phyloP scores from a whole-genome alignment of 257 asterid genomes.

The Pogostemon cablin region DNA sequence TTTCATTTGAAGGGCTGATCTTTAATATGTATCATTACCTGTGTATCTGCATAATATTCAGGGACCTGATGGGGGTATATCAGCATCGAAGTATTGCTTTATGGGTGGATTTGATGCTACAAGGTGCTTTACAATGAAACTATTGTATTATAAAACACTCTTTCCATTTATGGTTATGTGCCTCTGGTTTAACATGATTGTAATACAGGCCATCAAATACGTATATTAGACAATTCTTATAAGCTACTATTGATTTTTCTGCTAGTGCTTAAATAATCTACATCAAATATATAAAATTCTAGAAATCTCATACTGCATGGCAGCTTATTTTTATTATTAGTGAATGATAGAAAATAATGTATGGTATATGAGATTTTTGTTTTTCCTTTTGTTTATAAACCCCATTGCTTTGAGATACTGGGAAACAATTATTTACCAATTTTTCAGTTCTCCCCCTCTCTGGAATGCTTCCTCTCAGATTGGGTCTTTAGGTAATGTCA shows the following conservation, averaged over 20 bases:
- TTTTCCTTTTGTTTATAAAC: neutral
- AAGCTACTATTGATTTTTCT: neutral
- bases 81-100: conserved; percentile 93
- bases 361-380: neutral
- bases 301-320: neutral
- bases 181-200: conserved; percentile 24
- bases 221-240: conserved; percentile 6
- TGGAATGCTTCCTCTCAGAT: neutral
- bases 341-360: neutral
- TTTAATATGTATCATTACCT: conserved; percentile 26
- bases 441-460: neutral
- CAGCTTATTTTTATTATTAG: neutral
- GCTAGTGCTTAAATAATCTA: conserved; percentile 9
- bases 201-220: conserved; percentile 9
- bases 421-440: neutral
- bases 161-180: neutral
- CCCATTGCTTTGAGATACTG: conserved; percentile 9
- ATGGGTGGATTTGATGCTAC: conserved; percentile 99
- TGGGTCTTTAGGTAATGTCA: conserved; percentile 10
- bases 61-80: conserved; percentile 99
- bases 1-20: conserved; percentile 31
- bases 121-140: conserved; percentile 57
- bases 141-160: neutral
- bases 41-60: conserved; percentile 34
- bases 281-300: neutral